A percentile compares a stretch with the other conserved stretches of the same genome.
Conservation (phyloP, 2,329 filamentous ascomycete genomes). For the Talaromyces amestolkiae region DNA sequence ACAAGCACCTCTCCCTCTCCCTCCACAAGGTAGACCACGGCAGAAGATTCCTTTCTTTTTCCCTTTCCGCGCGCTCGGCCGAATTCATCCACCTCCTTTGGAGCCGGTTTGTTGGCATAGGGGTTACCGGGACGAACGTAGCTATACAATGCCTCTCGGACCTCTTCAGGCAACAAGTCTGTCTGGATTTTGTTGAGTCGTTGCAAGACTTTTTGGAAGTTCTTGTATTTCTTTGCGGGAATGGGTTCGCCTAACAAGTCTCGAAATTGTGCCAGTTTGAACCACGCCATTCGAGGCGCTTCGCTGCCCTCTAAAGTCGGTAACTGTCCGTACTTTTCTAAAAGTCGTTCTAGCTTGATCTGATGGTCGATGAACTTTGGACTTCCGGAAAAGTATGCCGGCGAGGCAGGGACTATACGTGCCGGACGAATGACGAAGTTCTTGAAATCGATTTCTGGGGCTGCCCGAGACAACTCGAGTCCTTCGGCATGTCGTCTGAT, state of each 20-base stretch:
- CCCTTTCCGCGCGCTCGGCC: constrained; percentile 79
- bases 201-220: constrained; percentile 72
- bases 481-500: constrained; percentile 28
- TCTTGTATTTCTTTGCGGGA: constrained; percentile 73
- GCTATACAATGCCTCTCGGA: constrained; percentile 61
- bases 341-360: constrained; percentile 68
- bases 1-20: constrained; percentile 85
- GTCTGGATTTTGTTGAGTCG: constrained; percentile 84
- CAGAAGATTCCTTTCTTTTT: constrained; percentile 80
- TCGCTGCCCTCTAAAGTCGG: constrained; percentile 66
- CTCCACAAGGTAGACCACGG: constrained; percentile 84
- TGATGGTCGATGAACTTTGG: constrained; percentile 83
- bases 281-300: constrained; percentile 75
- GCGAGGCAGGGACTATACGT: constrained; percentile 76
- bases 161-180: constrained; percentile 67
- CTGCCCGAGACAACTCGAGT: constrained; percentile 29
- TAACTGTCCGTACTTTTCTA: constrained; percentile 69
- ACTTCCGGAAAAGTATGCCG: constrained; percentile 91
- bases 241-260: constrained; percentile 68
- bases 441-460: constrained; percentile 36
- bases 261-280: constrained; percentile 73
- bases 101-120: constrained; percentile 61
- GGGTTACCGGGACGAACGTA: constrained; percentile 77
- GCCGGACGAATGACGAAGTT: constrained; percentile 49
- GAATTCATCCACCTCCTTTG: constrained; percentile 66